Percentiles rank a stretch among this genome's conserved stretches.
Evolutionary conservation across 495 filamentous ascomycete genomes (phyloP).

Genomic region (Penicilliopsis zonata): DNA sequence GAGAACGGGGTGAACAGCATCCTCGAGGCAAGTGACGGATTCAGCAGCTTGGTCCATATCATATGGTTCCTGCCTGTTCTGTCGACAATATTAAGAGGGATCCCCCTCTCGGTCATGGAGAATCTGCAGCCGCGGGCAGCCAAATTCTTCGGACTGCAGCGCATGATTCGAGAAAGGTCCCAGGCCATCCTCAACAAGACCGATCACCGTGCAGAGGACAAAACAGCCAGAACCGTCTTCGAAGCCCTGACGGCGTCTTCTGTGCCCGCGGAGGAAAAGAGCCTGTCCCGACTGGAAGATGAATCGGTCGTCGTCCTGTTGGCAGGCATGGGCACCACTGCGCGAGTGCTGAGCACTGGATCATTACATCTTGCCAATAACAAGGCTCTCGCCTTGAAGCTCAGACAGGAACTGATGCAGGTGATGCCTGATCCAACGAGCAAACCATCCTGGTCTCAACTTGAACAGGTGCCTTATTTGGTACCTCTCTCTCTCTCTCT

Average conservation of each 20-base stretch:
- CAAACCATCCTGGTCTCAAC: background rate
- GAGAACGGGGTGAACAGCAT: too few species aligned
- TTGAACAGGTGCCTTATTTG: slow-evolving; percentile 8
- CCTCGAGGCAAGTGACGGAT: too few species aligned
- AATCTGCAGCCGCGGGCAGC: background rate
- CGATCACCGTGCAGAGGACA: slow-evolving; percentile 3
- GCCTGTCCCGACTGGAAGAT: slow-evolving; percentile 13
- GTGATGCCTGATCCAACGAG: slow-evolving; percentile 3
- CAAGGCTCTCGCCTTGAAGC: slow-evolving; percentile 4
- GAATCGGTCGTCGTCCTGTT: slow-evolving; percentile 20
- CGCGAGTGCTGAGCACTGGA: slow-evolving; percentile 12
- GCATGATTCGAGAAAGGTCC: slow-evolving; percentile 6
- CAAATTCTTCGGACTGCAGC: slow-evolving; percentile 3
- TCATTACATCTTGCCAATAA: slow-evolving; percentile 18
- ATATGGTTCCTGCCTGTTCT: too few species aligned
- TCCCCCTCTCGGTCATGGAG: slow-evolving; percentile 9
- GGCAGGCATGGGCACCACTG: slow-evolving; percentile 26
- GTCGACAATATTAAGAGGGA: too few species aligned
- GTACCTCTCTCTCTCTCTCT: too few species aligned
- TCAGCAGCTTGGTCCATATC: too few species aligned
- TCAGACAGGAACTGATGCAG: slow-evolving; percentile 20
- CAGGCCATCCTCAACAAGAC: slow-evolving; percentile 1
- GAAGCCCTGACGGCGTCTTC: slow-evolving; percentile 12
- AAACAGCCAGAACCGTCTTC: slow-evolving; percentile 14
- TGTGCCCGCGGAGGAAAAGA: slow-evolving; percentile 13